Evolutionary conservation across 768 basidiomycete genomes (phyloP).

Genomic region (Agaricus blazei): DNA sequence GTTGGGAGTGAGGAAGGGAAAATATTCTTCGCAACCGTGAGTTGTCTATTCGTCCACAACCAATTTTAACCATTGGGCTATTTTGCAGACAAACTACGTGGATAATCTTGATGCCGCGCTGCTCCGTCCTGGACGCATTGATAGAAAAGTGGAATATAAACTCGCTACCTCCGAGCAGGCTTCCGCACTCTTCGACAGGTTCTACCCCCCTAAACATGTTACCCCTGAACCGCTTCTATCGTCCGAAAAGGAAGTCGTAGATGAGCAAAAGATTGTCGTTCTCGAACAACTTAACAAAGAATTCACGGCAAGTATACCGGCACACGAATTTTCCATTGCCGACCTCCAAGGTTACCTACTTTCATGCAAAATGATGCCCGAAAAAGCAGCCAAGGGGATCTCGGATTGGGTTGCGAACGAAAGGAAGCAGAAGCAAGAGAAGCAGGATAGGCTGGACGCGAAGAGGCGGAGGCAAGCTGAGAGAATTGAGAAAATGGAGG

Average conservation of each 20-base stretch:
- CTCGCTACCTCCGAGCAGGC: slow-evolving; percentile 44
- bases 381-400: slow-evolving; percentile 25
- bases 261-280: slow-evolving; percentile 1
- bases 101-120: slow-evolving; percentile 53
- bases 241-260: slow-evolving; percentile 11
- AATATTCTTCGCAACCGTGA: slow-evolving; percentile 54
- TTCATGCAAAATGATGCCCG: slow-evolving; percentile 33
- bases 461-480: slow-evolving; percentile 20
- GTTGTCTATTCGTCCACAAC: slow-evolving; percentile 10
- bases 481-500: slow-evolving; percentile 20
- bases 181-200: slow-evolving; percentile 41
- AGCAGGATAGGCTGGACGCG: slow-evolving; percentile 27
- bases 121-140: slow-evolving; percentile 52
- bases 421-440: slow-evolving; percentile 26
- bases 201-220: slow-evolving; percentile 36
- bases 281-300: slow-evolving; percentile 28
- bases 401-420: slow-evolving; percentile 40
- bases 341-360: slow-evolving; percentile 60
- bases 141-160: slow-evolving; percentile 47
- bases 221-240: slow-evolving; percentile 10
- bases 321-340: slow-evolving; percentile 49
- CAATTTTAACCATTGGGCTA: background rate
- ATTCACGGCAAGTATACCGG: slow-evolving; percentile 41
- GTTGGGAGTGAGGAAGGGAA: slow-evolving; percentile 59
- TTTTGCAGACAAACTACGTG: slow-evolving; percentile 44